These are phyloP conservation scores for Globisporangium takayamanum DNA, from an alignment of 352 stramenopile genomes.

Conservation along the genomic window DNA sequence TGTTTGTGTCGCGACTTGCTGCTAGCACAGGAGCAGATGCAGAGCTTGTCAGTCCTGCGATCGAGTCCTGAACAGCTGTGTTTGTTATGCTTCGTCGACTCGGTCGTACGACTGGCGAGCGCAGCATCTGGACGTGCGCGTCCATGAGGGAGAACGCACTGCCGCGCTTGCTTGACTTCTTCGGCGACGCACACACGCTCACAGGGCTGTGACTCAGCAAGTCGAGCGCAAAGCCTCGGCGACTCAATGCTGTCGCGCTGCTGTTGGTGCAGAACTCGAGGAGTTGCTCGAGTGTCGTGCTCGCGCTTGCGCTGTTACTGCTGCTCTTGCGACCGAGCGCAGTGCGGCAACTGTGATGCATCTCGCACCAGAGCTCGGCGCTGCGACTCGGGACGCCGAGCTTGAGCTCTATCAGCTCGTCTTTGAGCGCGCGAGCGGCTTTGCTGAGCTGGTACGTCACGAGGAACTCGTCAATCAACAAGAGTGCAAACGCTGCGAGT, in stretches of 20 bases:
- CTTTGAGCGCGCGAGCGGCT: constrained; percentile 25
- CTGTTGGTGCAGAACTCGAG: constrained; percentile 38
- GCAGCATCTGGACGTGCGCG: constrained; percentile 38
- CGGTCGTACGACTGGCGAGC: constrained; percentile 44
- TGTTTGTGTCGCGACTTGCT: not conserved
- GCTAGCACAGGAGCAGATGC: constrained; percentile 2
- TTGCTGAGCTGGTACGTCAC: constrained; percentile 26
- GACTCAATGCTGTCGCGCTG: not conserved
- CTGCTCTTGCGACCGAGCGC: constrained; percentile 20
- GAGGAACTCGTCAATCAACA: constrained; percentile 61
- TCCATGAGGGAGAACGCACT: constrained; percentile 36
- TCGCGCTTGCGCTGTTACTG: constrained; percentile 14
- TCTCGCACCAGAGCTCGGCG: constrained; percentile 48
- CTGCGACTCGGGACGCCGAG: constrained; percentile 11
- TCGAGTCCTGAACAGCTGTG: constrained; percentile 4
- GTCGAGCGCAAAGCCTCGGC: constrained; percentile 25
- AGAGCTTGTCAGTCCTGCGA: constrained; percentile 4
- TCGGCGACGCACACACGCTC: constrained; percentile 34
- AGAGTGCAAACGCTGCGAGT: constrained; percentile 28
- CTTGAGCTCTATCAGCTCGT: constrained; percentile 29
- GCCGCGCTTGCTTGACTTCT: constrained; percentile 27
- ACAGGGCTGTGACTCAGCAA: constrained; percentile 21
- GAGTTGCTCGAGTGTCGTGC: constrained; percentile 34
- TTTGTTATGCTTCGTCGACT: constrained; percentile 24
- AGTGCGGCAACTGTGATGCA: constrained; percentile 41